These are phyloP conservation scores for Boechera retrofracta DNA, from an alignment of 345 rosid species.

Conservation along the genomic window DNA sequence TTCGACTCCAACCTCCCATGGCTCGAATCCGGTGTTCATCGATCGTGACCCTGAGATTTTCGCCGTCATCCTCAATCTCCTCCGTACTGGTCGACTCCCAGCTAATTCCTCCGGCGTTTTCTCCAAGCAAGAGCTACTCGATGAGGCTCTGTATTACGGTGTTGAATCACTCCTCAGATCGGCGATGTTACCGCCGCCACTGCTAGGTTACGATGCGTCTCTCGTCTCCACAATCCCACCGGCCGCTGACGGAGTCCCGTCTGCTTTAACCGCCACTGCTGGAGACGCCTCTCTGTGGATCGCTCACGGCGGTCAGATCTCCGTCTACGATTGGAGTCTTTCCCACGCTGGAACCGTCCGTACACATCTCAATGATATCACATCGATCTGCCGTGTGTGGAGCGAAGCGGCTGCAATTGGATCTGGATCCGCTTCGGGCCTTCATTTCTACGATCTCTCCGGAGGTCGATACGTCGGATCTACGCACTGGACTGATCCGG, in stretches of 20 bases:
- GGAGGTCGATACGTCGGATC: constrained; percentile 66
- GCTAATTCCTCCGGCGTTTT: constrained; percentile 58
- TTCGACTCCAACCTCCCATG: constrained; percentile 53
- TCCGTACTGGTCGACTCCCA: constrained; percentile 75
- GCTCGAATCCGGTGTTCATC: constrained; percentile 63
- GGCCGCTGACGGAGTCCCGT: constrained; percentile 67
- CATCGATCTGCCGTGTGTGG: constrained; percentile 69
- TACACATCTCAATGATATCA: constrained; percentile 76
- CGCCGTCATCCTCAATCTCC: constrained; percentile 79
- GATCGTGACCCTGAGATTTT: constrained; percentile 97
- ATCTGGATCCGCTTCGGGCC: constrained; percentile 67
- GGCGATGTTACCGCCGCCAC: constrained; percentile 69
- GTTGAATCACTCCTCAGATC: constrained; percentile 67
- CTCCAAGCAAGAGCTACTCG: constrained; percentile 84
- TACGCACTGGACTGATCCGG: constrained; percentile 74
- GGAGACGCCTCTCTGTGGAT: constrained; percentile 82
- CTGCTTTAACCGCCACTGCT: constrained; percentile 65
- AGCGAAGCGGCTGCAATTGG: constrained; percentile 71
- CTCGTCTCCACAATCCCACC: constrained; percentile 64
- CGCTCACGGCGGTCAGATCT: constrained; percentile 92
- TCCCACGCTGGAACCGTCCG: constrained; percentile 67
- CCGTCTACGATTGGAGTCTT: constrained; percentile 78
- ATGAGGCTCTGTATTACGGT: constrained; percentile 90
- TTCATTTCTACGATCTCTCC: constrained; percentile 81
- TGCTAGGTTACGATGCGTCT: constrained; percentile 79